phyloP scores from a whole-genome alignment of 192 early-diverging fungal genomes.

The Coemansia sp. region DNA sequence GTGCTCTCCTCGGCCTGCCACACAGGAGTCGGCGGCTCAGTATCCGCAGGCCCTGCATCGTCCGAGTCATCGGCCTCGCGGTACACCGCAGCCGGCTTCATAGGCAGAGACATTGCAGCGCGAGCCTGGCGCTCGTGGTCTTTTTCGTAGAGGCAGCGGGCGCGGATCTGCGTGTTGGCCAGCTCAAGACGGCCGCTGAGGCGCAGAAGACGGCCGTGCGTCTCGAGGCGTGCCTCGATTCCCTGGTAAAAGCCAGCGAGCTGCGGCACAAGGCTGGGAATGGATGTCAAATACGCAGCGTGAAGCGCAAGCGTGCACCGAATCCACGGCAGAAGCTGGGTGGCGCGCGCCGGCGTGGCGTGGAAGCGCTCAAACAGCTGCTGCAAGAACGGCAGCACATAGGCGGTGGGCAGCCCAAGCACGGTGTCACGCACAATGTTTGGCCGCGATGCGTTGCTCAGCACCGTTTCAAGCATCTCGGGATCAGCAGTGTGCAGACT shows the following conservation, averaged over 20 bases:
- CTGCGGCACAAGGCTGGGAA: conserved; percentile 45
- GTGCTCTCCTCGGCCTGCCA: conserved; percentile 48
- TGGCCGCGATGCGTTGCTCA: conserved; percentile 33
- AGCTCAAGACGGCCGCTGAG: conserved; percentile 50
- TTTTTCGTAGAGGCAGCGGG: conserved; percentile 19
- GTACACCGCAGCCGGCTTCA: conserved; percentile 41
- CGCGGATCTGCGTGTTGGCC: conserved; percentile 41
- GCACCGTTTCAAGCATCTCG: conserved; percentile 35
- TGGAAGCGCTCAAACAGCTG: conserved; percentile 51
- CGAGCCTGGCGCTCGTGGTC: conserved; percentile 13
- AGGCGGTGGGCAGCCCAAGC: conserved; percentile 29
- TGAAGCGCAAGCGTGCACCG: conserved; percentile 32
- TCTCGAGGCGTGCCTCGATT: conserved; percentile 31
- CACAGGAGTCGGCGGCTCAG: conserved; percentile 35
- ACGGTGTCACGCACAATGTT: conserved; percentile 48
- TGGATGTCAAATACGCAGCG: conserved; percentile 35
- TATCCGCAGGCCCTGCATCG: neutral
- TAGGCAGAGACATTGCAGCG: conserved; percentile 16
- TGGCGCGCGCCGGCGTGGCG: conserved; percentile 20
- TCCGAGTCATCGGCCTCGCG: conserved; percentile 22
- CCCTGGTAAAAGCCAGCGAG: conserved; percentile 45
- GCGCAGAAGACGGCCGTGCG: conserved; percentile 27
- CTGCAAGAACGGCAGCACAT: conserved; percentile 45
- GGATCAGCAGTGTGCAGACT: conserved; percentile 41
- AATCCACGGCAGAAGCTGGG: conserved; percentile 43